Base-by-base conservation (phyloP, 257 asterid genomes). In the Scutellaria baicalensis region DNA sequence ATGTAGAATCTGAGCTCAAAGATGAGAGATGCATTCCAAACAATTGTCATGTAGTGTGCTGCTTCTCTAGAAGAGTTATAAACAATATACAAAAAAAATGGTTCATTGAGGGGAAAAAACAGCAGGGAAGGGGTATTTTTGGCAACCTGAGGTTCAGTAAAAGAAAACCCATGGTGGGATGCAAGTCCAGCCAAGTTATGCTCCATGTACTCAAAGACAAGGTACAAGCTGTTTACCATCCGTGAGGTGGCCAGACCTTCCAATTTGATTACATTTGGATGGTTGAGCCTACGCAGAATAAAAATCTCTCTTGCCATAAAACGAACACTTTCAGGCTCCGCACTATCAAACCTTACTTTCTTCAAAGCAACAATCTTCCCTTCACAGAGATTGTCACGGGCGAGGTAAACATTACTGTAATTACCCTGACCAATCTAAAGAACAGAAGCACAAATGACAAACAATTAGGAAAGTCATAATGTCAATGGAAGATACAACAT, bases 301-400 rank as follows among this genome's bases (percentile, higher is more conserved):
- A 83, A 93, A 78, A 92, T 92, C 84, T 92, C 98, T 81, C 98
- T 83, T 23, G 98, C 97, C 98, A 92, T 92, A 82, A 92, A 92
- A 55, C 95, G 96, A 72, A 89, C 98, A 78, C 97, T 91, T 81
- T 91, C 96, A 43, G 96, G 97, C 81, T 91, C 97, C 75, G 88
- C 82, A 75, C 86, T 92, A 83, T 92, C 98, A 78, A 92, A 92
- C 80, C 98, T 82, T 70, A 92, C 96, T 81, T 92, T 92, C 88
- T 92, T 92, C 79, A 92, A 50, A 42, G 98, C 98, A 61, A 92
- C 98, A 63, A 88, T 84, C 77, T 92, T 92, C 73, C 91, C 87
- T 77, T 90, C 83, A 78, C 86, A 92, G 43, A 88, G 96, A 83
- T n/a, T n/a, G n/a, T 92, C 98, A 43, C 95, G 96, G 49, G 96